phyloP scores from a whole-genome alignment of 2,329 filamentous ascomycete species.

The Cladophialophora chaetospira region DNA sequence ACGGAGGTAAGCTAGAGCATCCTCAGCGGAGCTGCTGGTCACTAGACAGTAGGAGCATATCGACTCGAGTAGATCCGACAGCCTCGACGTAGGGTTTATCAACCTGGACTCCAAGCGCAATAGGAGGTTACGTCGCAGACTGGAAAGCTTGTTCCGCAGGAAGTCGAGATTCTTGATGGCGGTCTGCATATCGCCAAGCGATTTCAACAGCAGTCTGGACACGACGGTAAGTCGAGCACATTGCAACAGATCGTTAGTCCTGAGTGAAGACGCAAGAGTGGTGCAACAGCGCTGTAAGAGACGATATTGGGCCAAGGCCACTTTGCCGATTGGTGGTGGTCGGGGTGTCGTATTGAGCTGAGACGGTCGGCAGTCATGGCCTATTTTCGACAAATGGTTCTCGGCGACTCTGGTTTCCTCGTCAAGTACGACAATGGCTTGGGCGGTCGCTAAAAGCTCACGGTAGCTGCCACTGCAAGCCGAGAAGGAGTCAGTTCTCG shows the following conservation, averaged over 20 bases:
- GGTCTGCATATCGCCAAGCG: conserved; percentile 58
- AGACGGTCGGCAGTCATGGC: conserved; percentile 71
- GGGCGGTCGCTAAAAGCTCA: conserved; percentile 85
- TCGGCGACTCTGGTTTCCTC: conserved; percentile 74
- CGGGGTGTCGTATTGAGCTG: conserved; percentile 3
- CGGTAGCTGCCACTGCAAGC: conserved; percentile 68
- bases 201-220: conserved; percentile 73
- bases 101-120: conserved; percentile 62
- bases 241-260: conserved; percentile 50
- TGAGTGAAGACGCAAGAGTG: conserved; percentile 56
- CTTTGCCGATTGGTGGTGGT: conserved; percentile 13
- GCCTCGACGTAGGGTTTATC: conserved; percentile 47
- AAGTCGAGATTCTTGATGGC: conserved; percentile 60
- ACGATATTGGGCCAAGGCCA: conserved; percentile 53
- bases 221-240: conserved; percentile 71
- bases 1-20: conserved; percentile 78
- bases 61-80: conserved; percentile 64
- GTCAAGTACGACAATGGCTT: conserved; percentile 91
- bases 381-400: conserved; percentile 69
- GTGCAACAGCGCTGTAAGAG: conserved; percentile 60
- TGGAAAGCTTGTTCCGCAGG: conserved; percentile 64
- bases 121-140: conserved; percentile 65
- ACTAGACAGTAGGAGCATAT: conserved; percentile 81
- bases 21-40: conserved; percentile 75
- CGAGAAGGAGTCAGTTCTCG: conserved; percentile 13